Conservation (phyloP, 805 yeast genomes). For the Saccharomyces jurei region DNA sequence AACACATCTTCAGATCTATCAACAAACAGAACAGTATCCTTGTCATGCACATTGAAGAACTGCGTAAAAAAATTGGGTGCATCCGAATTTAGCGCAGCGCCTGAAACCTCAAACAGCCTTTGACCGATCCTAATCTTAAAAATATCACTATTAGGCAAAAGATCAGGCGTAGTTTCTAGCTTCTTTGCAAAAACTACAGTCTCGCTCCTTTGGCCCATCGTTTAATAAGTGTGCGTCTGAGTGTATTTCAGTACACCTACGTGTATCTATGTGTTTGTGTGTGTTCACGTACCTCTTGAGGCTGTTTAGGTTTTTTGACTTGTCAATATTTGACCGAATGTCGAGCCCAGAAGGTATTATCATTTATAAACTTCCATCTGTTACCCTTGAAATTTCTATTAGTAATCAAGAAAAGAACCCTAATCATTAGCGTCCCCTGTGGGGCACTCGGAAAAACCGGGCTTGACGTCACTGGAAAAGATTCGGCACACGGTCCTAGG, state of each 20-base stretch:
- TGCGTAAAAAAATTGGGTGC: constrained; percentile 80
- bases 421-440: not conserved
- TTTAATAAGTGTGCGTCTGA: not conserved
- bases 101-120: constrained; percentile 47
- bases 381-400: not conserved
- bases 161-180: constrained; percentile 3
- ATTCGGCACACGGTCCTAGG: not conserved
- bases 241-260: not conserved
- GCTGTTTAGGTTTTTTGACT: not conserved
- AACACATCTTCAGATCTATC: constrained; percentile 71
- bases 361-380: not conserved
- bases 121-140: constrained; percentile 63
- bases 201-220: not conserved
- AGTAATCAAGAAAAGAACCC: not conserved
- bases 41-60: constrained; percentile 38
- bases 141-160: constrained; percentile 58
- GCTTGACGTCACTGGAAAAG: not conserved
- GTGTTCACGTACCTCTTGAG: not conserved
- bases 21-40: constrained; percentile 39
- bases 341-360: not conserved
- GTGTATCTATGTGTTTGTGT: not conserved
- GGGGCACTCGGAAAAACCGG: not conserved
- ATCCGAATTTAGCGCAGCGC: constrained; percentile 76
- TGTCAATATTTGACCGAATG: not conserved
- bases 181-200: not conserved